Base-by-base conservation (phyloP, 148 eudicot species). In the Talinum fruticosum region DNA sequence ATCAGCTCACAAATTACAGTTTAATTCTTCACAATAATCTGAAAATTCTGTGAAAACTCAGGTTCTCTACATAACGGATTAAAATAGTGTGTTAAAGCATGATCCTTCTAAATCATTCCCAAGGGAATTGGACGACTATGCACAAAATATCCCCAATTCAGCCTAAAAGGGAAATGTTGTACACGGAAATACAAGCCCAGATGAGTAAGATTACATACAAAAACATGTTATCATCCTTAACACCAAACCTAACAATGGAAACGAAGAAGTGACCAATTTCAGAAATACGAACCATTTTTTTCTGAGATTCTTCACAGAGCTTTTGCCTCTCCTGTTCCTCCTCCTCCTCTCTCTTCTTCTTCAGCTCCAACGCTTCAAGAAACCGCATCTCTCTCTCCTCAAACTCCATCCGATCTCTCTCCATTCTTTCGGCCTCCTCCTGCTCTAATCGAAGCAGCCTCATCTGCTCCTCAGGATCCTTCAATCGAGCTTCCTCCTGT, bases 301-400 rank as follows among this genome's bases (percentile, higher is more conserved):
- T 30, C 33, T 84, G 81, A 2, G 67, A 77, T 61, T 84, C 87
- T 70, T 87, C 85, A 19, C 49, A 28, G 28, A 76, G 72, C 75
- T 62, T 78, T 37, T 78, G 79, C 72, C 79, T 79, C 71, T 87
- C 85, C 12, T 81, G 89, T 36, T 85, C 82, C 62, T 78, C 79
- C 37, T 71, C 79, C 68, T 84, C 37, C 37, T 80, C 84, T 53
- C 78, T 83, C 71, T 76, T 82, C 76, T 68, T 84, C 80, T 79
- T 87, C 38, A 64, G 36, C 79, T 84, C 94, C 85, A 92, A 79
- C 0, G 36, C 90, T 66, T 80, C 79, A 10, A 86, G 85, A 83
- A 94, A 92, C 75, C 33, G 41, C 81, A 87, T 79, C 83, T 95
- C 99, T 41, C 88, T 82, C 81, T 88, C 97, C 83, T 91, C 96